These are phyloP conservation scores for Tuber indicum DNA, from an alignment of 495 filamentous ascomycete species.

Conservation along the genomic window DNA sequence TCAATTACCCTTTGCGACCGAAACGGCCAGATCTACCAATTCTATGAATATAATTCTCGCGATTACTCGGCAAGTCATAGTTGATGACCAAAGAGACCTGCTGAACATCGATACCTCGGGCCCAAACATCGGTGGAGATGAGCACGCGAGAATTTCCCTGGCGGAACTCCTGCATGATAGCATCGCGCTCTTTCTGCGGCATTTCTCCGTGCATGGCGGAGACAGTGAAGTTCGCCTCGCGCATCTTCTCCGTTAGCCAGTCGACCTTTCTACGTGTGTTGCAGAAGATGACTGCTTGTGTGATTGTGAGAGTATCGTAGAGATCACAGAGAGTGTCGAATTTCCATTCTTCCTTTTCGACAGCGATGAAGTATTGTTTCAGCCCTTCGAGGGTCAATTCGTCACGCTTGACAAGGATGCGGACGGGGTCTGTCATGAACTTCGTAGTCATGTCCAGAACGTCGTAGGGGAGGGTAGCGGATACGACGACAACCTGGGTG, in stretches of 20 bases:
- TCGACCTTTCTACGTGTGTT: constrained; percentile 99
- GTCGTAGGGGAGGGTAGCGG: constrained; percentile 94
- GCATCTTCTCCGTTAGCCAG: constrained; percentile 99
- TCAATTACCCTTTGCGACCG: constrained; percentile 65
- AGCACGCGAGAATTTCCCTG: constrained; percentile 92
- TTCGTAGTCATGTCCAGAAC: constrained; percentile 99
- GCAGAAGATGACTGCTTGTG: constrained; percentile 99
- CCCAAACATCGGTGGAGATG: constrained; percentile 97
- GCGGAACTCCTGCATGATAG: constrained; percentile 98
- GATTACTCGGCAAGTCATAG: constrained; percentile 95
- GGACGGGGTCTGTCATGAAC: constrained; percentile 99
- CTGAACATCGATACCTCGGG: constrained; percentile 97
- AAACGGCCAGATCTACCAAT: constrained; percentile 95
- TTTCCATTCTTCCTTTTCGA: constrained; percentile 99
- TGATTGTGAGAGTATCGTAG: constrained; percentile 98
- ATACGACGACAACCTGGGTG: constrained; percentile 96
- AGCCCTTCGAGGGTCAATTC: constrained; percentile 96
- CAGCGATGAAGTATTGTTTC: constrained; percentile 99
- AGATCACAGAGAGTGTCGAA: constrained; percentile 99
- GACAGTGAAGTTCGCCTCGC: constrained; percentile 95
- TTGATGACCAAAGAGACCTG: constrained; percentile 99
- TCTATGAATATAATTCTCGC: constrained; percentile 99
- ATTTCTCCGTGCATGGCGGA: constrained; percentile 99
- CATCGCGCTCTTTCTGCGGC: constrained; percentile 94
- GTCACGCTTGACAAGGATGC: constrained; percentile 98